Base-by-base conservation (phyloP, 225 moss, liverwort and hornwort species). In the Antitrichia curtipendula region DNA sequence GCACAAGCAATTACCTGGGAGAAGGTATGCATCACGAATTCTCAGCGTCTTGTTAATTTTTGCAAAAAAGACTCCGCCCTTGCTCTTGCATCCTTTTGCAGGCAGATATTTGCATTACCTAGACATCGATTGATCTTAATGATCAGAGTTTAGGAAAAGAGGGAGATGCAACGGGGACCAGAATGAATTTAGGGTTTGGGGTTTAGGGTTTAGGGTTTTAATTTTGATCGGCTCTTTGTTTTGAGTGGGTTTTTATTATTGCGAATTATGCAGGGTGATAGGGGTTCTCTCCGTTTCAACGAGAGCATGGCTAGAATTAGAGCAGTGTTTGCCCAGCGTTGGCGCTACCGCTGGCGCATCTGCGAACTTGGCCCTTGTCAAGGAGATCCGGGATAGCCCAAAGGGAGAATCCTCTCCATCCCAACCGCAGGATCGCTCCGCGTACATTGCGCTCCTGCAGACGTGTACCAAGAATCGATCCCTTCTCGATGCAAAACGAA, bases 401-500 rank as follows among this genome's bases (percentile, higher is more conserved):
- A 83, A 83, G 70, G 87, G 50, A 61, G 78, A 59, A 22, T 45
- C 50, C 7, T 58, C 43, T 57, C 31, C 52, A 41, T 62, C 54
- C 19, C 75, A 79, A 64, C 80, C 57, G 43, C 80, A 85, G 84
- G 88, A 88, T 70, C 86, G 84, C 40, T 79, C 78, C 7, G 79
- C 85, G 12, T 85, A 80, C 86, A 88, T 82, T 27, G 88, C 78
- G 32, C 87, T 92, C 17, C 41, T 93, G 80, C 91, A 91, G 87
- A 34, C 50, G 53, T 91, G 85, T 80, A 87, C 85, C 45, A 90
- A 87, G 87, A 89, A 60, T n/a, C 88, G 88, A 49, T 92, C 91
- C 17, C 80, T 92, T 47, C 45, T 60, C 43, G 92, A 93, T 74
- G 94, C 91, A 9, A 93, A 89, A 85, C 91, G 71, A 66, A 54